Conservation (phyloP, 192 early-diverging fungal species). For the Kappamyces sp. region DNA sequence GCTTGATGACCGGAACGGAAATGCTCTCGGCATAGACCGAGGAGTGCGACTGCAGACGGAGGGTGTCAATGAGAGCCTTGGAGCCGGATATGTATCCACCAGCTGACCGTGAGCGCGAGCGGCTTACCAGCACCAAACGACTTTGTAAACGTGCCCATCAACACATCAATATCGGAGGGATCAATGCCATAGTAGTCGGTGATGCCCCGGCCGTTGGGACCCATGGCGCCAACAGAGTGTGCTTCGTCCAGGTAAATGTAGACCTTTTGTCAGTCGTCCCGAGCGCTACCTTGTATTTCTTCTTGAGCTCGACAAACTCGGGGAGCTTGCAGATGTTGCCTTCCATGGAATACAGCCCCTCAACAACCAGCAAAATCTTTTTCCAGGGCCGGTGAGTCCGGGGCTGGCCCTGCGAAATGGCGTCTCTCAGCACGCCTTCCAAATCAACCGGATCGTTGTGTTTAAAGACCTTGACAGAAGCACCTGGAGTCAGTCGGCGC, state of each 20-base stretch:
- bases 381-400: conserved; percentile 98
- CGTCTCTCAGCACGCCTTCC: conserved; percentile 72
- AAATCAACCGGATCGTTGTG: conserved; percentile 83
- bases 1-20: conserved; percentile 76
- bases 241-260: conserved; percentile 97
- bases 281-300: conserved; percentile 72
- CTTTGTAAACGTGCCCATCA: conserved; percentile 99
- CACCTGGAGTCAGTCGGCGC: conserved; percentile 38
- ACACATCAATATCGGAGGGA: conserved; percentile 81
- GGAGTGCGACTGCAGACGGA: conserved; percentile 74
- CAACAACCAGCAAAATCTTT: conserved; percentile 95
- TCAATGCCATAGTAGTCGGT: conserved; percentile 95
- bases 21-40: conserved; percentile 89
- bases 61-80: conserved; percentile 69
- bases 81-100: conserved; percentile 88
- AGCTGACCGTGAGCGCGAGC: conserved; percentile 17
- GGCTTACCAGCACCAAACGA: conserved; percentile 77
- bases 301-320: conserved; percentile 79
- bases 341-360: conserved; percentile 98
- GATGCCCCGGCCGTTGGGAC: conserved; percentile 87
- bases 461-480: conserved; percentile 85
- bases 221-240: conserved; percentile 91
- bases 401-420: conserved; percentile 93
- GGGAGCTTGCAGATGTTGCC: conserved; percentile 86
- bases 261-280: conserved; percentile 49